Conservation (phyloP, 116 monocot genomes). For the Cymodocea nodosa region DNA sequence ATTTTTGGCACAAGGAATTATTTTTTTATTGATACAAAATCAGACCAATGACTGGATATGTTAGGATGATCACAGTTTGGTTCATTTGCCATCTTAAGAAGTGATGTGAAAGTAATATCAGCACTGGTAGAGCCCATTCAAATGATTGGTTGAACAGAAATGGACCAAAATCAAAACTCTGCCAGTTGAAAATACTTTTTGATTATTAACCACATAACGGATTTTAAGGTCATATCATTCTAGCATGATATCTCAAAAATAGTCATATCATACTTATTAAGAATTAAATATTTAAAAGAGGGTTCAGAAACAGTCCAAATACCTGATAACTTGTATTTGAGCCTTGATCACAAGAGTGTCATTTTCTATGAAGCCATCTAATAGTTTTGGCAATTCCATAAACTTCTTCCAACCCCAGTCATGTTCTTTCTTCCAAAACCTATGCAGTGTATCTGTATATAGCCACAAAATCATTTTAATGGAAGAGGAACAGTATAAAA, state of each 20-base stretch:
- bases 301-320: not conserved
- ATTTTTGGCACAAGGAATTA: too few relatives aligned
- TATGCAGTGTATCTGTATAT: conserved; percentile 65
- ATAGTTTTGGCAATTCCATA: conserved; percentile 67
- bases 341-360: conserved; percentile 66
- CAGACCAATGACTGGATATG: too few relatives aligned
- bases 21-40: too few relatives aligned
- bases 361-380: conserved; percentile 63
- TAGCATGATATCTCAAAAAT: not conserved
- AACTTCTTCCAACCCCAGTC: conserved; percentile 98
- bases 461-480: not conserved
- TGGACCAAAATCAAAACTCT: too few relatives aligned
- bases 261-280: not conserved
- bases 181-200: too few relatives aligned
- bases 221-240: too few relatives aligned
- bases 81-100: too few relatives aligned
- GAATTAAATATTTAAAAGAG: not conserved
- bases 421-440: conserved; percentile 90
- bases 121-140: too few relatives aligned
- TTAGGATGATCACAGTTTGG: too few relatives aligned
- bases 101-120: too few relatives aligned
- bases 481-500: not conserved
- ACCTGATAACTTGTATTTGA: conserved; percentile 95
- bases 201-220: too few relatives aligned
- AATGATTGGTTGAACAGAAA: too few relatives aligned